Evolutionary conservation across 768 basidiomycete species (phyloP).

Genomic region (Terana coerulea): DNA sequence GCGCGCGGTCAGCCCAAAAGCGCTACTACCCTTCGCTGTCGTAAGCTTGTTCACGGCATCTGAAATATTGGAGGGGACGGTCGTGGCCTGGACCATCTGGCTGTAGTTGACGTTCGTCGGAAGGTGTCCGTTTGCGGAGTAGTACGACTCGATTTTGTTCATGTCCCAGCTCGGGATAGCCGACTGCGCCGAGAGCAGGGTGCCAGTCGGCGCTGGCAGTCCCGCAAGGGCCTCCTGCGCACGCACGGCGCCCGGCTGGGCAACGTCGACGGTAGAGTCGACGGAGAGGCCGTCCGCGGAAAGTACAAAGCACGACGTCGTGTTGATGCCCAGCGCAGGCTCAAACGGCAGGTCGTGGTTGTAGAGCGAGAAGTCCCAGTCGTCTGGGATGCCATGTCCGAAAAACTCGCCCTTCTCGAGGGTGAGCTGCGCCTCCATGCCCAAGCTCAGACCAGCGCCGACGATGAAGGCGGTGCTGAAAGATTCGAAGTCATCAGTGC

Average conservation of each 20-base stretch:
- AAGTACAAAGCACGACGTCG: slow-evolving; percentile 4
- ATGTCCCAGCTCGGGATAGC: slow-evolving; percentile 11
- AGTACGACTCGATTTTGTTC: slow-evolving; percentile 11
- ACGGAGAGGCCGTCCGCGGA: background rate
- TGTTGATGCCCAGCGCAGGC: slow-evolving; percentile 4
- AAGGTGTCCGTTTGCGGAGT: slow-evolving; percentile 9
- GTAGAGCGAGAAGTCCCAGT: background rate
- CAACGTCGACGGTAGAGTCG: background rate
- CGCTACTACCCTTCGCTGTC: background rate
- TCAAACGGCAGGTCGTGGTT: background rate
- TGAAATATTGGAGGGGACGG: background rate
- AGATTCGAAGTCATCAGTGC: slow-evolving; percentile 10
- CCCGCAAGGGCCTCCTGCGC: slow-evolving; percentile 1
- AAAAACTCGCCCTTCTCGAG: background rate
- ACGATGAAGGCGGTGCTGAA: slow-evolving; percentile 8
- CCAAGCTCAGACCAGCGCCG: background rate
- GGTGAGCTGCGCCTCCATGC: slow-evolving; percentile 1
- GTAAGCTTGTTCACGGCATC: background rate
- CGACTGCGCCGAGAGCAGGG: slow-evolving; percentile 2
- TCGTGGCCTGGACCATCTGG: slow-evolving; percentile 9
- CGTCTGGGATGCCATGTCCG: background rate
- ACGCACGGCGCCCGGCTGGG: no score
- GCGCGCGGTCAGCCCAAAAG: no score
- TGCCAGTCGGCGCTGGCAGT: slow-evolving; percentile 5
- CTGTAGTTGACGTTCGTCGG: slow-evolving; percentile 12